Conservation (phyloP, 1,139 yeast species). For the Pichiaceae sp. region DNA sequence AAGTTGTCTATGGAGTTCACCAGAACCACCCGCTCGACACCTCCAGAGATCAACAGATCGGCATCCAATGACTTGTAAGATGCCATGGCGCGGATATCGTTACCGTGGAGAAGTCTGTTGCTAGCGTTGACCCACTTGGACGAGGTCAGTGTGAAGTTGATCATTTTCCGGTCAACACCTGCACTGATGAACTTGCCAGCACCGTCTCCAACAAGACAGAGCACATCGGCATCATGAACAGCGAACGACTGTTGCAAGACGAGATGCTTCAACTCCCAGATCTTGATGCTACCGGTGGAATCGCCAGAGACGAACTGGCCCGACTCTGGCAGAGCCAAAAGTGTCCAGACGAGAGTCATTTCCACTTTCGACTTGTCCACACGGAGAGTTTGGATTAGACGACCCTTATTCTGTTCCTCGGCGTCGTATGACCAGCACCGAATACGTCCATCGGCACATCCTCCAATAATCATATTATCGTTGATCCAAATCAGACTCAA, state of each 20-base stretch:
- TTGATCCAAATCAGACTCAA: conserved; percentile 71
- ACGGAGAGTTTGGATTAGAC: conserved; percentile 32
- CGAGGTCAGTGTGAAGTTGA: conserved; percentile 44
- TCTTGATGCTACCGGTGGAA: conserved; percentile 86
- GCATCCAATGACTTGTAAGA: conserved; percentile 62
- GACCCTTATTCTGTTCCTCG: conserved; percentile 13
- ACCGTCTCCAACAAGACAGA: conserved; percentile 60
- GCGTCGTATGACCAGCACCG: conserved; percentile 59
- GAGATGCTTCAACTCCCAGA: conserved; percentile 79
- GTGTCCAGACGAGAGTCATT: conserved; percentile 73
- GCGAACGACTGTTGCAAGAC: conserved; percentile 76
- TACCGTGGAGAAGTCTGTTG: conserved; percentile 76
- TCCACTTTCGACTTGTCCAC: conserved; percentile 53
- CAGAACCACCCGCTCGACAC: conserved; percentile 77
- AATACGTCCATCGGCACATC: conserved; percentile 92
- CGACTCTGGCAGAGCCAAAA: conserved; percentile 51
- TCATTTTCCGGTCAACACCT: conserved; percentile 91
- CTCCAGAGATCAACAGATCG: conserved; percentile 75
- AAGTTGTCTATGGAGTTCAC: conserved; percentile 62
- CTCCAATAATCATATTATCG: conserved; percentile 63
- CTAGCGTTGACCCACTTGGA: conserved; percentile 73
- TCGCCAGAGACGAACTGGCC: conserved; percentile 87
- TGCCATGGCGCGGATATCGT: conserved; percentile 79
- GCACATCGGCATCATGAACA: conserved; percentile 86
- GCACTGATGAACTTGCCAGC: conserved; percentile 70